Conservation (phyloP, 495 filamentous ascomycete species). For the Aspergillus bertholletiae region DNA sequence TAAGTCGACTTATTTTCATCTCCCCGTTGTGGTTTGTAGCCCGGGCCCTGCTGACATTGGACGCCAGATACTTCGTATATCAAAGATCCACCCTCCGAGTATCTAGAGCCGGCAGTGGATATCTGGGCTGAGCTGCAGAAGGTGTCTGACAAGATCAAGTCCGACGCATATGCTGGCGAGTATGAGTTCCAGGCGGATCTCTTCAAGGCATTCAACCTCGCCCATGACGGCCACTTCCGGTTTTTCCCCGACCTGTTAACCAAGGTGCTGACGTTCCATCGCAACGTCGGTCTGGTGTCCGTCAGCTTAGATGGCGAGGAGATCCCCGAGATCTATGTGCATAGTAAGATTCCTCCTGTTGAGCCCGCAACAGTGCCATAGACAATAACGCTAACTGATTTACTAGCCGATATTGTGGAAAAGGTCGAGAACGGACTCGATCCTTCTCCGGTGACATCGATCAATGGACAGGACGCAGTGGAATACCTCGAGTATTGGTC, state of each 20-base stretch:
- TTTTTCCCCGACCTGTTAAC: background rate
- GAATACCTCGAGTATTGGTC: background rate
- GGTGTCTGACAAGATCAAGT: background rate
- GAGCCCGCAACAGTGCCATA: too few species aligned
- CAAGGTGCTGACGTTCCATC: background rate
- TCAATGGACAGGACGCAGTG: background rate
- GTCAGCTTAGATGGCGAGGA: background rate
- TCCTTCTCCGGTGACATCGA: background rate
- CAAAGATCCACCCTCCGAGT: background rate
- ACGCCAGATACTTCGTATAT: background rate
- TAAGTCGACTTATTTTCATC: background rate
- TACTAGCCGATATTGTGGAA: background rate
- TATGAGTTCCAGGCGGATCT: constrained; percentile 3
- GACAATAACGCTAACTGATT: background rate
- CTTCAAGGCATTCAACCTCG: background rate
- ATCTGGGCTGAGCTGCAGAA: background rate
- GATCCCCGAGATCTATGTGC: background rate
- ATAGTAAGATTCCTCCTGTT: background rate
- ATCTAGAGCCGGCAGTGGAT: background rate
- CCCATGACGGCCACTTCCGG: background rate
- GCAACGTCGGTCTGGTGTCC: background rate
- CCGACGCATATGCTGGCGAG: background rate
- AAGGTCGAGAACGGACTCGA: background rate
- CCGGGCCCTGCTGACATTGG: background rate
- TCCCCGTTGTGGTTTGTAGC: background rate